Percentiles rank a stretch among this genome's conserved stretches.
These are phyloP conservation scores for Acmispon strigosus DNA, from an alignment of 306 rosid genomes.

Conservation along the genomic window DNA sequence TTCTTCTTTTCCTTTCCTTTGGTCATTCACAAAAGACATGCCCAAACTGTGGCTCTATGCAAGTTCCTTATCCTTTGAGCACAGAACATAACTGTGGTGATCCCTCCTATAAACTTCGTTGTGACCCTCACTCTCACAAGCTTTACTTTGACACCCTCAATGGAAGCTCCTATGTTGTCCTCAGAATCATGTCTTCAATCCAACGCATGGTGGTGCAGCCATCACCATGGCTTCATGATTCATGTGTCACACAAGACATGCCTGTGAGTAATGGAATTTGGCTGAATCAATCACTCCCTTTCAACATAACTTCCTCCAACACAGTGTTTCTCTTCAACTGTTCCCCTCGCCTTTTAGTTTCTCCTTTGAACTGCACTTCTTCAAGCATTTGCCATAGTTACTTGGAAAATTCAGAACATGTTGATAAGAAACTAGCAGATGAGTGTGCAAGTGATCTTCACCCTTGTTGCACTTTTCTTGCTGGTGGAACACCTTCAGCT, in stretches of 20 bases:
- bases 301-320: conserved; percentile 75
- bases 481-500: conserved; percentile 88
- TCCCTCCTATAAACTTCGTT: conserved; percentile 51
- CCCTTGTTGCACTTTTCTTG: conserved; percentile 81
- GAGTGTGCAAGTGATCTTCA: conserved; percentile 55
- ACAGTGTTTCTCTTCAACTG: conserved; percentile 77
- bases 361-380: conserved; percentile 86
- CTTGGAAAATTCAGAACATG: conserved; percentile 62
- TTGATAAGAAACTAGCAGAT: conserved; percentile 34
- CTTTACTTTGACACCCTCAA: conserved; percentile 59
- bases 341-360: conserved; percentile 78
- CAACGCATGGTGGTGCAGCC: conserved; percentile 69
- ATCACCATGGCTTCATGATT: conserved; percentile 62
- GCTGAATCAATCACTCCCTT: conserved; percentile 90
- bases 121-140: conserved; percentile 46
- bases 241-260: conserved; percentile 80
- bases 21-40: conserved; percentile 58
- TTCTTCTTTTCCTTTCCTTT: conserved; percentile 33
- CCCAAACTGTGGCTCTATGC: conserved; percentile 62
- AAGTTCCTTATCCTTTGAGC: conserved; percentile 86
- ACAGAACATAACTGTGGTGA: conserved; percentile 66
- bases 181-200: conserved; percentile 36
- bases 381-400: conserved; percentile 78
- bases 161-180: conserved; percentile 59
- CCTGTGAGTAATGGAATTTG: conserved; percentile 65